Evolutionary conservation across 495 filamentous ascomycete species (phyloP), one percentile per base, ranked within the genome.

Genomic region (Talaromyces adpressus): DNA sequence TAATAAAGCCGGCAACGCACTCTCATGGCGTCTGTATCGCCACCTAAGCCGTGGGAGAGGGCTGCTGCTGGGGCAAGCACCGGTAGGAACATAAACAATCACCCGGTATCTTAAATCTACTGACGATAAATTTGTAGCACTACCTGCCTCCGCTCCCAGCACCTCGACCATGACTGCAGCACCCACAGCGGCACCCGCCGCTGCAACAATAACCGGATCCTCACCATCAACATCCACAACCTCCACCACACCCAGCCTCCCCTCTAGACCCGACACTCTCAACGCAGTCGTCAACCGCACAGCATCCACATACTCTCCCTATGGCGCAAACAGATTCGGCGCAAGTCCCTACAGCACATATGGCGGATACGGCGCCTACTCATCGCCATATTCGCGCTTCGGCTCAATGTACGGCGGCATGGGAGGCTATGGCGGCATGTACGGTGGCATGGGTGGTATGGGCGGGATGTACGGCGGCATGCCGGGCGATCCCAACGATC

Each of bases 41-140:
- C 93, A 68, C 93, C 93, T 39, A 98, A 98, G 77, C 93, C 93
- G 20, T 98, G 93, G 93, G 93, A 98, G 77, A 85, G 87, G 73
- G 83, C 85, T 62, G 89, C 57, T 2, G 57, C 57, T 39, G 60
- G 91, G 73, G 84, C 85, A 59, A 72, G 82, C 64, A 77, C 84
- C 68, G 74, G 82, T 79, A 73, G 73, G 67, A 64, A 58, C 62
- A 60, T 65, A 25, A 36, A 27, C 29, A 47, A 66, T 65, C 16
- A 25, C 56, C 32, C 32, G 58, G n/a, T 34, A 53, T 30, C 39
- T 0, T 56, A 27, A 57, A 57, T 61, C 52, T 57, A 25, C 59
- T 65, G 25, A 57, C 63, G 36, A 12, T 47, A 52, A 20, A 22
- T 9, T 9, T 27, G 18, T 34, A 52, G 41, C 60, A 18, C 32